Percentiles rank a stretch among this genome's conserved stretches.
These are phyloP conservation scores for Gossypium schwendimanii DNA, from an alignment of 441 rosid species.

Conservation along the genomic window DNA sequence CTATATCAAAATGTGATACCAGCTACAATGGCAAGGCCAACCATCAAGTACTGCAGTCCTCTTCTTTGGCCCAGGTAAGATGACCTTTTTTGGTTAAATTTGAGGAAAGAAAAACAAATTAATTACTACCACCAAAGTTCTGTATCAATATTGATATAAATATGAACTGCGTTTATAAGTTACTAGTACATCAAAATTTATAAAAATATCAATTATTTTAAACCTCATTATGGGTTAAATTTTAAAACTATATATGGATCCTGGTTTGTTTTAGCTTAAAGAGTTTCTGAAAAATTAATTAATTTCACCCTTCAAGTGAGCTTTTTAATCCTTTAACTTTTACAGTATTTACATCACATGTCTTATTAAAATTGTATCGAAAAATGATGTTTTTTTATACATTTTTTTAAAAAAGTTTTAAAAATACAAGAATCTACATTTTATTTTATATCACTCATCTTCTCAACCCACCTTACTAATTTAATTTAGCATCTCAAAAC, in stretches of 20 bases:
- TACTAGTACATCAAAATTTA: no score
- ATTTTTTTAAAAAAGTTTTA: no score
- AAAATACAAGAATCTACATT: no score
- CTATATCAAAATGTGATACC: background rate
- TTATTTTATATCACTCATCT: no score
- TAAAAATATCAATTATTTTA: no score
- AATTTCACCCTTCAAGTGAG: background rate
- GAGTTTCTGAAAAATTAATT: background rate
- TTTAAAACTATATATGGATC: background rate
- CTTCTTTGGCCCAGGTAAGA: background rate
- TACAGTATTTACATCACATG: no score
- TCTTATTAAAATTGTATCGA: no score
- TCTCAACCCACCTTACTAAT: no score
- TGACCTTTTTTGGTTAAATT: no score
- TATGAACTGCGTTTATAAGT: background rate
- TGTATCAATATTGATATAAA: background rate
- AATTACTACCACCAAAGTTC: background rate
- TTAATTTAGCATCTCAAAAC: no score
- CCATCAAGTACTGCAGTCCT: background rate
- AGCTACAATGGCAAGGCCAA: background rate
- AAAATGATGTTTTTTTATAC: no score
- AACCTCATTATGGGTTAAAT: background rate
- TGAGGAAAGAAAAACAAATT: background rate
- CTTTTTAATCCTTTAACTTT: background rate
- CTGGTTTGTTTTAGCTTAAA: background rate